phyloP scores from a whole-genome alignment of 805 yeast species.

The Spathaspora passalidarum region DNA sequence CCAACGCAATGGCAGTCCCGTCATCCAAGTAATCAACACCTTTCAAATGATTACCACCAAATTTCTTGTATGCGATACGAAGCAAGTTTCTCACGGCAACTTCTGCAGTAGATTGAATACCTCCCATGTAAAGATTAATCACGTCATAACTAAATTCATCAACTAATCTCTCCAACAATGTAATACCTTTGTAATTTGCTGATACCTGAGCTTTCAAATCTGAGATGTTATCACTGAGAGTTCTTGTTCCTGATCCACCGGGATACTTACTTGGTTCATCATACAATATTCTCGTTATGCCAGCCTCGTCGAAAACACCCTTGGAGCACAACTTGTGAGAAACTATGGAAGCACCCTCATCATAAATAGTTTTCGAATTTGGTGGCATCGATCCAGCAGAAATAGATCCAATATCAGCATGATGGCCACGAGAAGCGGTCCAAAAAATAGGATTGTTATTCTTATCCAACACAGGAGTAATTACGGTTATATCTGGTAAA shows the following conservation, averaged over 20 bases:
- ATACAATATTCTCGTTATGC: slow-evolving; percentile 58
- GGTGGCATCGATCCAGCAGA: slow-evolving; percentile 96
- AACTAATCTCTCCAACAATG: slow-evolving; percentile 56
- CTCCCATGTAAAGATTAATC: slow-evolving; percentile 33
- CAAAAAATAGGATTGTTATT: slow-evolving; percentile 64
- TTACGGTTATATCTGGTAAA: slow-evolving; percentile 68
- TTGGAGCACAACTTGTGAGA: slow-evolving; percentile 67
- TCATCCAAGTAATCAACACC: slow-evolving; percentile 77
- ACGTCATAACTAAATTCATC: slow-evolving; percentile 55
- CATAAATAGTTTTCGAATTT: slow-evolving; percentile 75
- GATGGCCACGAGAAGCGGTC: slow-evolving; percentile 94
- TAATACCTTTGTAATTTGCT: slow-evolving; percentile 84
- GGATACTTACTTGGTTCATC: slow-evolving; percentile 77
- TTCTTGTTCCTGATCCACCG: slow-evolving; percentile 87
- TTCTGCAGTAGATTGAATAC: slow-evolving; percentile 35
- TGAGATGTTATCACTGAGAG: slow-evolving; percentile 77
- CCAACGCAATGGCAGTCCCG: slow-evolving; percentile 64
- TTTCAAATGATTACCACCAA: slow-evolving; percentile 37
- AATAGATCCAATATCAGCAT: slow-evolving; percentile 92
- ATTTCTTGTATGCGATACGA: slow-evolving; percentile 33
- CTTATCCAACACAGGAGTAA: slow-evolving; percentile 73
- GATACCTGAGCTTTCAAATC: slow-evolving; percentile 58
- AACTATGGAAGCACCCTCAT: slow-evolving; percentile 88
- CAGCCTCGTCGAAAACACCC: slow-evolving; percentile 74
- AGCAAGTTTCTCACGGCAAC: slow-evolving; percentile 30